Evolutionary conservation across 2,329 filamentous ascomycete genomes (phyloP), one percentile per base, ranked within the genome.

Genomic region (Tothia fuscella): DNA sequence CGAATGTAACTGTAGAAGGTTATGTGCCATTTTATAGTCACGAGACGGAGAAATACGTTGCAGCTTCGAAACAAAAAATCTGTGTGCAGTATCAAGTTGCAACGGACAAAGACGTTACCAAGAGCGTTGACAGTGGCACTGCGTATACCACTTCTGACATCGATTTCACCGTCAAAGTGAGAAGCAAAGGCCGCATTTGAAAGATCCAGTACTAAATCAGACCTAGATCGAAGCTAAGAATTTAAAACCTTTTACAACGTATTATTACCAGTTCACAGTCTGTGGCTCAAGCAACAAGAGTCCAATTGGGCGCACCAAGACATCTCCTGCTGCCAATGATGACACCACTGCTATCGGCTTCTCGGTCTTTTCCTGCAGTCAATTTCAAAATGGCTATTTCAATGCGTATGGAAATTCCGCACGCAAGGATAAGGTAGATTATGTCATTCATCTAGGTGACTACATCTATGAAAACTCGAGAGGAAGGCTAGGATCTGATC

Each of bases 111-210:
- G 53, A 66, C 38, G 56, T 62, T n/a, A 62, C 72, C 20, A 58
- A 63, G 2, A 60, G 72, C 6, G 72, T 74, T 2, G 65, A 71
- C 38, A 64, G 62, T 1, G 81, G 81, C 4, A 71, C 61, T 26
- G 78, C 70, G 1, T 83, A 77, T 53, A 86, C 81, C 0, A 81
- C 71, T 25, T 80, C 74, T 1, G 81, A 86, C 53, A 73, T 86
- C 34, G 82, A 86, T 53, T 86, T 78, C 53, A 86, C 81, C 0
- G 64, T 85, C 46, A 84, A 84, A 67, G 75, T 76, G 25, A 5
- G 34, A 7, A 37, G 2, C 16, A 16, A 7, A 13, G 3, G 12
- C 10, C n/a, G 10, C 9, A 25, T 10, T 12, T 19, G 16, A 14
- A 6, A 6, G 14, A n/a, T n/a, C n/a, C n/a, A 13, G 14, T 5